Conservation (phyloP, 192 early-diverging fungal species). For the Entomortierella parvispora region DNA sequence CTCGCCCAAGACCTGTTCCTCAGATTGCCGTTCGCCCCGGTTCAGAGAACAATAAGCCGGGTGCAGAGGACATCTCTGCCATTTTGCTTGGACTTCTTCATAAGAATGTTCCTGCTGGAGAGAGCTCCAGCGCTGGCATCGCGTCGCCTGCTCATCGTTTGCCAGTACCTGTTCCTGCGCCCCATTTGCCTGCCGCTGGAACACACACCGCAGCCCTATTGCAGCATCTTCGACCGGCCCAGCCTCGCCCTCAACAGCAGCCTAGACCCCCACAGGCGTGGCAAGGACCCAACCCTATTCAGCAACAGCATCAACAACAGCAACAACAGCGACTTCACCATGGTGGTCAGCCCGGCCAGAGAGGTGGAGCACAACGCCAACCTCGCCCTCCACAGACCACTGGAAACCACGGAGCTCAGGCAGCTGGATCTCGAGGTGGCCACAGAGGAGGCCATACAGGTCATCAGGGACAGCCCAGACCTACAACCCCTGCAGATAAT, state of each 20-base stretch:
- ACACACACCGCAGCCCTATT: constrained; percentile 28
- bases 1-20: constrained; percentile 27
- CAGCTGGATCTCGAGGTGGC: constrained; percentile 12
- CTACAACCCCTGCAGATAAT: neutral
- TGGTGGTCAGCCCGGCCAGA: too few relatives aligned
- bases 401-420: constrained; percentile 4
- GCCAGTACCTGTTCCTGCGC: neutral
- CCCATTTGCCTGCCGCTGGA: constrained; percentile 31
- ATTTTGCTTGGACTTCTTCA: constrained; percentile 25
- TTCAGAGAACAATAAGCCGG: constrained; percentile 20
- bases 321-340: constrained; percentile 6
- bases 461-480: constrained; percentile 8
- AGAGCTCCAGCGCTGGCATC: neutral
- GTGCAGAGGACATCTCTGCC: constrained; percentile 25
- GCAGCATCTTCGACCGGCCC: constrained; percentile 23
- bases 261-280: constrained; percentile 5
- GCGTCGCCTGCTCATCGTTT: constrained; percentile 1
- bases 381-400: constrained; percentile 32
- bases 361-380: constrained; percentile 22
- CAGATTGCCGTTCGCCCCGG: constrained; percentile 30
- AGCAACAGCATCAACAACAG: constrained; percentile 24
- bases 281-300: constrained; percentile 20
- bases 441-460: constrained; percentile 13
- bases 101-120: constrained; percentile 29
- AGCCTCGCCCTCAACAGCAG: constrained; percentile 12